These are phyloP conservation scores for Epichloe bromicola DNA, from an alignment of 2,329 filamentous ascomycete genomes.

Conservation along the genomic window DNA sequence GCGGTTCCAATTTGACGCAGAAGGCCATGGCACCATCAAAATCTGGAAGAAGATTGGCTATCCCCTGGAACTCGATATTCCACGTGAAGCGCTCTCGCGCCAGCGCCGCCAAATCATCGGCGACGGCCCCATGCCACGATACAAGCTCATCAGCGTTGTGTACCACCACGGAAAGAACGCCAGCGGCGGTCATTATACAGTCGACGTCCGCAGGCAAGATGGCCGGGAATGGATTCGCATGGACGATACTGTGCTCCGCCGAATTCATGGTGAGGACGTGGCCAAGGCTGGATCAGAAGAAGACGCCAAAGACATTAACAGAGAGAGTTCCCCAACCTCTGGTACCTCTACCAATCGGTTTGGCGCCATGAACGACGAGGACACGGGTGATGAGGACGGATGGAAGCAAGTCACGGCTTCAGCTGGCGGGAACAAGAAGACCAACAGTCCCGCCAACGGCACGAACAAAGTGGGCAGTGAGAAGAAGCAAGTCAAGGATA, in stretches of 20 bases:
- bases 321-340: slow-evolving; percentile 13
- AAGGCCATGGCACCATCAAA: slow-evolving; percentile 73
- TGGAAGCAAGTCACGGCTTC: slow-evolving; percentile 70
- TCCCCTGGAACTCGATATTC: slow-evolving; percentile 86
- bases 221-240: slow-evolving; percentile 92
- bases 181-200: slow-evolving; percentile 91
- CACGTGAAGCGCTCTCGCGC: slow-evolving; percentile 73
- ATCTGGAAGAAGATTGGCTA: slow-evolving; percentile 98
- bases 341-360: slow-evolving; percentile 57
- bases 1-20: slow-evolving; percentile 88
- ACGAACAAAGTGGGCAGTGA: slow-evolving; percentile 40
- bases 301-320: slow-evolving; percentile 43
- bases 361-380: slow-evolving; percentile 54
- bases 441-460: slow-evolving; percentile 57
- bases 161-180: slow-evolving; percentile 98
- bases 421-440: slow-evolving; percentile 54
- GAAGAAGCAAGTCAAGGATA: slow-evolving; percentile 46
- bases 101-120: slow-evolving; percentile 53
- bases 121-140: slow-evolving; percentile 61
- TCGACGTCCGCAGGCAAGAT: slow-evolving; percentile 90
- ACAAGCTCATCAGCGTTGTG: slow-evolving; percentile 77
- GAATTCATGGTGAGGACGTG: slow-evolving; percentile 77
- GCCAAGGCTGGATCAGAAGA: slow-evolving; percentile 76
- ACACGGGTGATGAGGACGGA: slow-evolving; percentile 51
- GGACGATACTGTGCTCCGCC: slow-evolving; percentile 82